Conservation (phyloP, 2,329 filamentous ascomycete genomes). For the Cercospora brassicicola region DNA sequence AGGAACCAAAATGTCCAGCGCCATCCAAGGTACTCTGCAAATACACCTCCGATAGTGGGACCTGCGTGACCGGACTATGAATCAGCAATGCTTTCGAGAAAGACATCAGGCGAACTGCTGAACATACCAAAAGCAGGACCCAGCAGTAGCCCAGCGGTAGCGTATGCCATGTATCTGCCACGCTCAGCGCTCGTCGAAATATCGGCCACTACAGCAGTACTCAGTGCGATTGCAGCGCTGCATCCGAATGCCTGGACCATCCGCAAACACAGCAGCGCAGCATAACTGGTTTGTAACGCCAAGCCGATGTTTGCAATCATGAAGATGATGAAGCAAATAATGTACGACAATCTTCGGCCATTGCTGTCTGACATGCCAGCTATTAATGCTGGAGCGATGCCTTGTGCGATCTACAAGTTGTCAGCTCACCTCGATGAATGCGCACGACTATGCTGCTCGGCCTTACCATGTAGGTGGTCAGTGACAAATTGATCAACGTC, state of each 20-base stretch:
- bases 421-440: background rate
- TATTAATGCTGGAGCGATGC: constrained; percentile 41
- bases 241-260: constrained; percentile 46
- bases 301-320: constrained; percentile 32
- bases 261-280: constrained; percentile 32
- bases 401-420: constrained; percentile 51
- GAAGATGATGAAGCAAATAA: constrained; percentile 36
- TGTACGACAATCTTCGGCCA: constrained; percentile 31
- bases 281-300: constrained; percentile 32
- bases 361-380: constrained; percentile 34
- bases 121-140: constrained; percentile 24
- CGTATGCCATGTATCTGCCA: constrained; percentile 44
- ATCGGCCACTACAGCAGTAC: constrained; percentile 40
- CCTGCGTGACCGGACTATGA: background rate
- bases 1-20: constrained; percentile 48
- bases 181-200: constrained; percentile 40
- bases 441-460: background rate
- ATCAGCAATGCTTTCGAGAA: too few relatives aligned
- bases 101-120: too few relatives aligned
- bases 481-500: constrained; percentile 50
- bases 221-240: constrained; percentile 43
- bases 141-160: constrained; percentile 27
- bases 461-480: constrained; percentile 59
- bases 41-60: constrained; percentile 36
- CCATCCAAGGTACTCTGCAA: constrained; percentile 40